phyloP scores from a whole-genome alignment of 2,329 filamentous ascomycete genomes.

The Aspergillus vadensis region DNA sequence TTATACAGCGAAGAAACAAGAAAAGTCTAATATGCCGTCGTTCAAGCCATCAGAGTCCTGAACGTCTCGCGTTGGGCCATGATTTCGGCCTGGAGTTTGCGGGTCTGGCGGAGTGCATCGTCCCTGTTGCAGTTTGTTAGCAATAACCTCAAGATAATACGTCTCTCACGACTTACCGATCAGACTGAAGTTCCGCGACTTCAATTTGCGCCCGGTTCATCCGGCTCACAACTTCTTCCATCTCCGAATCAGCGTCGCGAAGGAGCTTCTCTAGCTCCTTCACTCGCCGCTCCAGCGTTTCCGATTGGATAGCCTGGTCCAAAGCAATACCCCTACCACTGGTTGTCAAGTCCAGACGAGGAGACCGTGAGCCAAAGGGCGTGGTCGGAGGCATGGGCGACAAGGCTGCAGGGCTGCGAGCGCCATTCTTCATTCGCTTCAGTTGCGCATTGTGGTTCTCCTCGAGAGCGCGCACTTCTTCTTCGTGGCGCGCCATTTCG shows the following conservation, averaged over 20 bases:
- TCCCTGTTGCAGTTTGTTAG: conserved; percentile 54
- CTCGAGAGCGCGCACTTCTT: conserved; percentile 74
- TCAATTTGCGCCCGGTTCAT: conserved; percentile 85
- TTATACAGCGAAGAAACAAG: conserved; percentile 7
- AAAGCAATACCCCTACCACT: conserved; percentile 62
- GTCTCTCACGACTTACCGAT: conserved; percentile 39
- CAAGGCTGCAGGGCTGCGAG: conserved; percentile 48
- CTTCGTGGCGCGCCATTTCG: conserved; percentile 78
- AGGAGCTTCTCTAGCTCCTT: conserved; percentile 82
- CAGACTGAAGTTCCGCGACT: conserved; percentile 71
- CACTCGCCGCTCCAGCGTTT: conserved; percentile 75
- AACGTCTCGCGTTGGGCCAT: conserved; percentile 64
- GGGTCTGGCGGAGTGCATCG: conserved; percentile 70
- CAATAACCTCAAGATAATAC: conserved; percentile 7
- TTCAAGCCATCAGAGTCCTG: conserved; percentile 48
- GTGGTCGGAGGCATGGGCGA: conserved; percentile 64
- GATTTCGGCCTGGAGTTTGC: conserved; percentile 68
- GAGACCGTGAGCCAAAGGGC: conserved; percentile 61
- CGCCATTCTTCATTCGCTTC: conserved; percentile 65
- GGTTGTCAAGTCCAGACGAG: conserved; percentile 62
- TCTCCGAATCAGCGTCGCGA: conserved; percentile 72
- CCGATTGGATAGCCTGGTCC: conserved; percentile 71
- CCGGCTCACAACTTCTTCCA: conserved; percentile 78
- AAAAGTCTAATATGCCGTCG: neutral
- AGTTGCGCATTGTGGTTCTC: conserved; percentile 78